Conservation (phyloP, 495 filamentous ascomycete genomes). For the Oidiodendron maius region DNA sequence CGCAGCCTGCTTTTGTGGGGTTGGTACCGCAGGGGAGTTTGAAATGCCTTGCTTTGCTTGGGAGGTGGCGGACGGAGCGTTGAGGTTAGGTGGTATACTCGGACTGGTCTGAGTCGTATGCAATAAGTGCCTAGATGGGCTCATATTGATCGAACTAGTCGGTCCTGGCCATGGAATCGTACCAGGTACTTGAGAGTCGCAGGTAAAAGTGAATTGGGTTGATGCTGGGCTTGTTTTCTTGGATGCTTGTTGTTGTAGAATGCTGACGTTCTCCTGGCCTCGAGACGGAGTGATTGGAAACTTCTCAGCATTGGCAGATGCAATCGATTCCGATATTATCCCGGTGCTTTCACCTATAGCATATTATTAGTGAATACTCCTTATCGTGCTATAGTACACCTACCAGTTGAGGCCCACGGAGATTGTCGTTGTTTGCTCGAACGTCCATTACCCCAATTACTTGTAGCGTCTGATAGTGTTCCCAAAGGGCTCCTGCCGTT, state of each 20-base stretch:
- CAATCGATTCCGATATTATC: constrained; percentile 69
- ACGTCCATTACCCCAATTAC: constrained; percentile 44
- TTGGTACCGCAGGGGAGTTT: constrained; percentile 25
- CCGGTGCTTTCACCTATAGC: constrained; percentile 49
- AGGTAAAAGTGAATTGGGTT: constrained; percentile 88
- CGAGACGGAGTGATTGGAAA: constrained; percentile 48
- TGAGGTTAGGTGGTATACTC: constrained; percentile 32
- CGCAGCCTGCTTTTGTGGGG: constrained; percentile 20
- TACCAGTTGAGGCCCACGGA: constrained; percentile 38
- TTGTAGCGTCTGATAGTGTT: constrained; percentile 42
- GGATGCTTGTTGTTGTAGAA: constrained; percentile 63
- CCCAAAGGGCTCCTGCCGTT: constrained; percentile 64
- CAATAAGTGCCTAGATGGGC: constrained; percentile 33
- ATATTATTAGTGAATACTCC: constrained; percentile 2
- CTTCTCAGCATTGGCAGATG: constrained; percentile 84
- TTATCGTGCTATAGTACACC: constrained; percentile 20
- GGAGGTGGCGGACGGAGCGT: constrained; percentile 25
- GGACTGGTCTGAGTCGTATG: constrained; percentile 61
- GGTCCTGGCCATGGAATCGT: constrained; percentile 39
- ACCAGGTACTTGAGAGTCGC: constrained; percentile 52
- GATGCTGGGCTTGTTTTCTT: constrained; percentile 56
- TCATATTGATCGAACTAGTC: constrained; percentile 9
- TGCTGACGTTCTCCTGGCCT: constrained; percentile 68
- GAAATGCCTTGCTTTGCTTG: constrained; percentile 31
- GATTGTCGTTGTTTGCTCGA: constrained; percentile 34